These are phyloP conservation scores for Suillus subluteus DNA, from an alignment of 768 basidiomycete species.

Conservation along the genomic window DNA sequence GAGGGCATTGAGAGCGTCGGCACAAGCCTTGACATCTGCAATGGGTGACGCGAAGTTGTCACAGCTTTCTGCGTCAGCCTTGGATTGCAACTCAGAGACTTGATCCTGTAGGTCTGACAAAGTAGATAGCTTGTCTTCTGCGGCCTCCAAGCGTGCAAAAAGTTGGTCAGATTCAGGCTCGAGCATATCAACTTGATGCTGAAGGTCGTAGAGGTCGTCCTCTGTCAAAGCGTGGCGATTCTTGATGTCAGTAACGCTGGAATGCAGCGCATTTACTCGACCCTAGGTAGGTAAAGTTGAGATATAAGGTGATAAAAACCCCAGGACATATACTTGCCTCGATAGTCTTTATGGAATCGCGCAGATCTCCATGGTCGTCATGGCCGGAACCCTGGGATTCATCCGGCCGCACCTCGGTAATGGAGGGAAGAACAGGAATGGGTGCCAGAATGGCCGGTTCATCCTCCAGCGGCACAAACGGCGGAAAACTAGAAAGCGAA, in stretches of 20 bases:
- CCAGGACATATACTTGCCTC: constrained; percentile 20
- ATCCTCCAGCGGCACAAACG: constrained; percentile 1
- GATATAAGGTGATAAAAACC: neutral
- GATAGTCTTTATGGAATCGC: constrained; percentile 22
- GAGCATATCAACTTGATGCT: constrained; percentile 43
- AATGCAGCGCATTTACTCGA: constrained; percentile 26
- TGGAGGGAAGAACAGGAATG: neutral
- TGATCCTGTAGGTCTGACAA: constrained; percentile 32
- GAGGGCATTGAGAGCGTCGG: constrained; percentile 41
- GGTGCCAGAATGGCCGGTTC: neutral
- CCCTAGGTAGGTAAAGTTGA: constrained; percentile 22
- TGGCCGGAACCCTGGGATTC: neutral
- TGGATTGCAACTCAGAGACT: constrained; percentile 24
- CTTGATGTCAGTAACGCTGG: constrained; percentile 22
- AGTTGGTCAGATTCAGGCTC: constrained; percentile 37
- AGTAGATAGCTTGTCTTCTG: constrained; percentile 35
- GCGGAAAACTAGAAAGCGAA: constrained; percentile 1
- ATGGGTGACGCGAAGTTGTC: constrained; percentile 15
- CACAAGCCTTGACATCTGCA: constrained; percentile 33
- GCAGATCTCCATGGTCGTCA: neutral
- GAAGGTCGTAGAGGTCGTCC: constrained; percentile 36
- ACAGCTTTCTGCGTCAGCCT: constrained; percentile 22
- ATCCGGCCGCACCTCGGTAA: neutral
- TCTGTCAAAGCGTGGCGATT: constrained; percentile 30
- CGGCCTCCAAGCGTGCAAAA: constrained; percentile 29